phyloP scores from a whole-genome alignment of 108 stramenopile genomes.

The Cyclostephanos tholiformis region DNA sequence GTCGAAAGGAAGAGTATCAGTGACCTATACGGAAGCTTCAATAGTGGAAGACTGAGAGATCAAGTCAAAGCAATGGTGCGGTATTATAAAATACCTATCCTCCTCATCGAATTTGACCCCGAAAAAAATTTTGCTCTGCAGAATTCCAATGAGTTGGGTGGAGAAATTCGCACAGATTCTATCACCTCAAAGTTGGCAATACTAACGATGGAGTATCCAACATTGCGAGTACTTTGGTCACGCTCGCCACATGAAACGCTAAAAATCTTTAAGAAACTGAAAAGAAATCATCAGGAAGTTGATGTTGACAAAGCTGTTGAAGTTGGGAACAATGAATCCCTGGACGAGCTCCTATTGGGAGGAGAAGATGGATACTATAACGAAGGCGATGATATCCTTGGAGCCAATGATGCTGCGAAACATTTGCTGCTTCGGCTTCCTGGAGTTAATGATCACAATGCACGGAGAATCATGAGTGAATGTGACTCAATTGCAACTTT shows the following conservation, averaged over 20 bases:
- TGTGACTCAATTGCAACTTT: constrained; percentile 84
- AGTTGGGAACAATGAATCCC: constrained; percentile 77
- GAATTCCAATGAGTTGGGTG: constrained; percentile 74
- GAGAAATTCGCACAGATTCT: constrained; percentile 82
- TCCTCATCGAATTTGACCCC: constrained; percentile 95
- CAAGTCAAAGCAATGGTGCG: constrained; percentile 95
- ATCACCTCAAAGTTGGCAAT: constrained; percentile 88
- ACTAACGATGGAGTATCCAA: constrained; percentile 89
- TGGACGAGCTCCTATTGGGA: constrained; percentile 65
- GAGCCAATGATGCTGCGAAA: constrained; percentile 82
- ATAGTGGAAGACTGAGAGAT: constrained; percentile 89
- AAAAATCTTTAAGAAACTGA: constrained; percentile 86
- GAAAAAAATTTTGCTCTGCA: constrained; percentile 89
- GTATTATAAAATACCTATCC: constrained; percentile 85
- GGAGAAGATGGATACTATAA: constrained; percentile 41
- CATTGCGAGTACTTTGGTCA: constrained; percentile 93
- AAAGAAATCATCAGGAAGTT: constrained; percentile 83
- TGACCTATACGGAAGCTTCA: constrained; percentile 94
- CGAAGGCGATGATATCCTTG: constrained; percentile 69
- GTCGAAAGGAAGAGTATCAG: constrained; percentile 95
- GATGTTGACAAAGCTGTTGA: constrained; percentile 85
- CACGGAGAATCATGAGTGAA: constrained; percentile 82
- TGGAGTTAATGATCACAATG: constrained; percentile 86
- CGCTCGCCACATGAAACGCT: constrained; percentile 92
- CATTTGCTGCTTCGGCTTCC: constrained; percentile 90